Percentiles rank a stretch among this genome's conserved stretches.
phyloP scores from a whole-genome alignment of 164 flowering plant genomes.

The Sedum album region DNA sequence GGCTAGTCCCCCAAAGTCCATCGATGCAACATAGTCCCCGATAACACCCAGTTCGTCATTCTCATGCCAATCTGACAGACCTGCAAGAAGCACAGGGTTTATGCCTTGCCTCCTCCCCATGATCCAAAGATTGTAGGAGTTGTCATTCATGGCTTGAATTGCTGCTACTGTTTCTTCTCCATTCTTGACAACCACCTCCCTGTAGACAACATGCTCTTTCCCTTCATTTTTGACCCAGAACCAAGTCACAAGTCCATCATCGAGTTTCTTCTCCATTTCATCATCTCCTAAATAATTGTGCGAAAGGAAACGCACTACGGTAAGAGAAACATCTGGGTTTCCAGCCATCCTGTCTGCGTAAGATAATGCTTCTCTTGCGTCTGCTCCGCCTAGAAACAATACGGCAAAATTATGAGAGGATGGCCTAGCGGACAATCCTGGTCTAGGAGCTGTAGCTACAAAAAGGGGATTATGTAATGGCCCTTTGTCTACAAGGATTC shows the following conservation, averaged over 20 bases:
- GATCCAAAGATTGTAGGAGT: slow-evolving; percentile 31
- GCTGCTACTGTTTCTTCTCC: slow-evolving; percentile 50
- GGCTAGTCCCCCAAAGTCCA: slow-evolving; percentile 31
- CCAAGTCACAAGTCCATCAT: slow-evolving; percentile 50
- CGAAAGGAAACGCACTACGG: slow-evolving; percentile 38
- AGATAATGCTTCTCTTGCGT: slow-evolving; percentile 54
- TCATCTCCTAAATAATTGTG: slow-evolving; percentile 25
- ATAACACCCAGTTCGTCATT: slow-evolving; percentile 43
- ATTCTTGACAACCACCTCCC: slow-evolving; percentile 50
- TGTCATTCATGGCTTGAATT: slow-evolving; percentile 30
- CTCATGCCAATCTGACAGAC: slow-evolving; percentile 42
- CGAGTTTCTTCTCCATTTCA: slow-evolving; percentile 46
- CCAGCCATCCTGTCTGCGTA: slow-evolving; percentile 42
- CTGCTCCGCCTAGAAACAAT: slow-evolving; percentile 63
- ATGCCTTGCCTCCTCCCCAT: slow-evolving; percentile 47
- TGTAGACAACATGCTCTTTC: slow-evolving; percentile 27
- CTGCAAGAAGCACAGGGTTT: slow-evolving; percentile 36
- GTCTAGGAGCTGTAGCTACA: not conserved
- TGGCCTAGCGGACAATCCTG: not conserved
- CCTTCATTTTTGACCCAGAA: slow-evolving; percentile 49
- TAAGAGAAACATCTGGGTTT: slow-evolving; percentile 28
- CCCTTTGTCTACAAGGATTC: slow-evolving; percentile 38
- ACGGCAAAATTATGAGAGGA: slow-evolving; percentile 19
- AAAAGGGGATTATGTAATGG: not conserved
- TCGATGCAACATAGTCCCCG: slow-evolving; percentile 44